Conservation (phyloP, 1,139 yeast genomes). For the Debaryomyces sp. region DNA sequence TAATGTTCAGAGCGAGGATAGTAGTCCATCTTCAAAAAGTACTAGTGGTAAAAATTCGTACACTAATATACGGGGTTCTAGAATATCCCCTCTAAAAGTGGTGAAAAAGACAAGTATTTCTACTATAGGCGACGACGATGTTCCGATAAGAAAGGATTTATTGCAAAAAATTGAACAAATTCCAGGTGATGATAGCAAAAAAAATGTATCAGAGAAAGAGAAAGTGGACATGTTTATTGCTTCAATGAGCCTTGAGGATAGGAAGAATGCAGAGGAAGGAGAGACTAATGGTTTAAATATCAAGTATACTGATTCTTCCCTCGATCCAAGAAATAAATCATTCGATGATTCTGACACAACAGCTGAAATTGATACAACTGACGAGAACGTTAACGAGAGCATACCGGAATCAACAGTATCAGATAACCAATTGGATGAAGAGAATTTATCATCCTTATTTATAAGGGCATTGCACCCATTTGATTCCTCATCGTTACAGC, state of each 20-base stretch:
- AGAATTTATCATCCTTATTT: constrained; percentile 49
- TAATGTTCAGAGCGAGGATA: constrained; percentile 5
- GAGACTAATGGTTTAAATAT: constrained; percentile 23
- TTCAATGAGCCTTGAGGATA: constrained; percentile 5
- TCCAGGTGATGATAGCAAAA: constrained; percentile 11
- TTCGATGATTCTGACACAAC: neutral
- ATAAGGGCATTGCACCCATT: constrained; percentile 77
- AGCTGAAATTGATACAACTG: neutral
- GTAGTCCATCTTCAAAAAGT: neutral
- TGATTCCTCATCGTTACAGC: constrained; percentile 67
- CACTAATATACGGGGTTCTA: constrained; percentile 21
- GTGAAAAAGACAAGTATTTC: constrained; percentile 11
- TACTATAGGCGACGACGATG: constrained; percentile 20
- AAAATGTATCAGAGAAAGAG: constrained; percentile 16
- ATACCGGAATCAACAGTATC: constrained; percentile 13
- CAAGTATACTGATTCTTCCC: constrained; percentile 18
- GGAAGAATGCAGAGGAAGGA: constrained; percentile 10
- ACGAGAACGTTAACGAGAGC: constrained; percentile 7
- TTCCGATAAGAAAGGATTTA: constrained; percentile 39
- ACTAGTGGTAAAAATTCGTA: constrained; percentile 11
- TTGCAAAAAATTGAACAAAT: constrained; percentile 21
- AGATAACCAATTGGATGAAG: constrained; percentile 25
- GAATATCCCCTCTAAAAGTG: constrained; percentile 24
- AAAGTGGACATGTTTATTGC: constrained; percentile 21
- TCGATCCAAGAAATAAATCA: constrained; percentile 21